Base-by-base conservation (phyloP, 768 basidiomycete species). In the Favolaschia claudopus region DNA sequence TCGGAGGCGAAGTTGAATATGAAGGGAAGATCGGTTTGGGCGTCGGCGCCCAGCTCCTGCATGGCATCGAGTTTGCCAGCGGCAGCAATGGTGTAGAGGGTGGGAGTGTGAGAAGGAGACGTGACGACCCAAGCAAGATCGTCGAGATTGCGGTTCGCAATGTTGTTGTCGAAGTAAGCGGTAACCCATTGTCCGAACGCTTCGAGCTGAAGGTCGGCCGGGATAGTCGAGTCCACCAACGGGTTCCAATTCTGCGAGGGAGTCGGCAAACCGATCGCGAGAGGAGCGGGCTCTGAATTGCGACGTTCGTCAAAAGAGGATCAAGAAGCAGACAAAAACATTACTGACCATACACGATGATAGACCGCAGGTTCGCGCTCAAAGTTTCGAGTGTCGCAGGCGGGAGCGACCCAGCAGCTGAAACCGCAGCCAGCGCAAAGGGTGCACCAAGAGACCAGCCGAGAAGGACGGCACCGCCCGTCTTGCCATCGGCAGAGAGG, bases 381-480 rank as follows among this genome's bases (percentile, higher is more conserved):
- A 49, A 15, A 74, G 54, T 12, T 64, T 37, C 7, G 43, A 37
- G 12, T 60, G 60, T 25, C 62, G 53, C 22, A 64, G 46, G 36
- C 4, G 69, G 57, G 19, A 76, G 58, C 3, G 53, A 55, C 14
- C 69, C 51, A 2, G 64, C 50, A 34, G 64, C 27, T 2, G 69
- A 66, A 9, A 75, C 62, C 5, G 65, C 58, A 4, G 76, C 65
- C 9, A 69, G 28, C 15, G 70, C 60, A 17, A 63, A 66, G 2
- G 61, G 45, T 5, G 64, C 65, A 0, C 75, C 78, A 14, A 74
- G 25, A 9, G 76, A 78, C 79, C 78, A 79, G 1, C 76, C 77
- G 0, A 74, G 43, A 19, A 74, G 63, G 8, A 67, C 64, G 17
- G 72, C 48, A 1, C 78, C 77, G 0, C 77, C 76, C 12, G 58